phyloP scores from a whole-genome alignment of 352 stramenopile species.

The Phytophthora megakarya region DNA sequence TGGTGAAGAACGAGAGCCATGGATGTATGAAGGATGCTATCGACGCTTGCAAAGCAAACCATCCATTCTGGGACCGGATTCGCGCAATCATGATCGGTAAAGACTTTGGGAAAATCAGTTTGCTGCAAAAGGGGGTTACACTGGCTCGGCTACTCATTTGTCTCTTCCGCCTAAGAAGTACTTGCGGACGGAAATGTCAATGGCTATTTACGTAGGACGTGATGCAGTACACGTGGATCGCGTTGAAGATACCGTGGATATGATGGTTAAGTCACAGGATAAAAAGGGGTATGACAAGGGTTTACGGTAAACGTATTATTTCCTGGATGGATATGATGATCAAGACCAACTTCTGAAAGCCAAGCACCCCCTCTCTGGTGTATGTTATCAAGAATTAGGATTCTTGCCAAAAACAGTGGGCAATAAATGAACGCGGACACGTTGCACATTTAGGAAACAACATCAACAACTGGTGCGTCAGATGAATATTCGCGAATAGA shows the following conservation, averaged over 20 bases:
- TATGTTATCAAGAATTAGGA: slow-evolving; percentile 1
- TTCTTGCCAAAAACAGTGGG: neutral
- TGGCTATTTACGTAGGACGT: neutral
- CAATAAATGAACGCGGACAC: neutral
- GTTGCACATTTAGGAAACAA: slow-evolving; percentile 1
- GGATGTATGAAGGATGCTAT: slow-evolving; percentile 11
- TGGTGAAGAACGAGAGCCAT: slow-evolving; percentile 6
- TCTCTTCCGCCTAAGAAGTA: slow-evolving; percentile 3
- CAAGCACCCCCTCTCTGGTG: too few relatives aligned
- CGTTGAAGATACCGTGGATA: neutral
- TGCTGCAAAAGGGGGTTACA: neutral
- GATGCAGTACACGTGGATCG: neutral
- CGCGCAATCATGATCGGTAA: slow-evolving; percentile 7
- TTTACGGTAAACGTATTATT: neutral
- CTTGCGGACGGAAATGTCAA: neutral
- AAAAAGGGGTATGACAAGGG: neutral
- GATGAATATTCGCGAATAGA: too few relatives aligned
- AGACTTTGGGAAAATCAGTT: neutral
- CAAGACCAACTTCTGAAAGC: neutral
- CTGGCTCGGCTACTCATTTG: neutral
- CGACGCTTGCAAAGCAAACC: slow-evolving; percentile 3
- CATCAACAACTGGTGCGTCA: slow-evolving; percentile 3
- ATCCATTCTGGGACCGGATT: neutral
- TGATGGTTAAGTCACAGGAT: neutral
- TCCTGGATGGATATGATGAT: neutral